These are phyloP conservation scores for Clathrospora elynae DNA, from an alignment of 2,329 filamentous ascomycete genomes.

Conservation along the genomic window DNA sequence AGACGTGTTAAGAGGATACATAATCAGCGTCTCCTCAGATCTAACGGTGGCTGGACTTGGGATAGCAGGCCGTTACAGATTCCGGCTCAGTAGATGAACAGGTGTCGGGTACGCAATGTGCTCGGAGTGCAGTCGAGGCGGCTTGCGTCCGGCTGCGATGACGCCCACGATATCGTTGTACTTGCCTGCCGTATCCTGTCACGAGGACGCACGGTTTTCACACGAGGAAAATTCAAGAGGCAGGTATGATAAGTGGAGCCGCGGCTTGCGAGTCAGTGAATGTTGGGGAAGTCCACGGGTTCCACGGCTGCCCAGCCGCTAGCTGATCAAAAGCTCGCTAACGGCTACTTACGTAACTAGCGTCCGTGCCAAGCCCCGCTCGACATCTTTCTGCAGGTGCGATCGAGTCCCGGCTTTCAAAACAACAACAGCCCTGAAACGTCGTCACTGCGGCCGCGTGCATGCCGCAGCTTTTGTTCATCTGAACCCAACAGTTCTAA, in stretches of 20 bases:
- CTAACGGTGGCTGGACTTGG: slow-evolving; percentile 21
- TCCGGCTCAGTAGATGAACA: slow-evolving; percentile 21
- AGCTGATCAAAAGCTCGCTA: slow-evolving; percentile 8
- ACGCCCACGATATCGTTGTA: slow-evolving; percentile 16
- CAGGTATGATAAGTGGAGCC: too few species aligned
- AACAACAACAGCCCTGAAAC: slow-evolving; percentile 10
- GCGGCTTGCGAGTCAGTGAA: slow-evolving; percentile 19
- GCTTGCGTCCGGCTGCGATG: slow-evolving; percentile 17
- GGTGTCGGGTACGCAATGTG: slow-evolving; percentile 15
- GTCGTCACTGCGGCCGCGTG: slow-evolving; percentile 15
- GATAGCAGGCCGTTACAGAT: slow-evolving; percentile 24
- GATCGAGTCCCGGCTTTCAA: slow-evolving; percentile 3
- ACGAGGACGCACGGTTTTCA: slow-evolving; percentile 13
- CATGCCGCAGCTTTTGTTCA: slow-evolving; percentile 21
- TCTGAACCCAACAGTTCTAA: slow-evolving; percentile 25
- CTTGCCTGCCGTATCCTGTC: slow-evolving; percentile 11
- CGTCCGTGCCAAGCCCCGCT: slow-evolving; percentile 1
- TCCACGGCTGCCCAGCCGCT: slow-evolving; percentile 5
- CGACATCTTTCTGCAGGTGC: slow-evolving; percentile 8
- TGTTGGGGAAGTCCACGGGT: slow-evolving; percentile 10
- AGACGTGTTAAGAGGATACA: slow-evolving; percentile 25
- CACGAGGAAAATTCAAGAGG: too few species aligned
- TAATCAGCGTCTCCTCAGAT: slow-evolving; percentile 29
- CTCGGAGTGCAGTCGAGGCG: slow-evolving; percentile 18
- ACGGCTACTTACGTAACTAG: slow-evolving; percentile 6